Conservation (phyloP, 495 filamentous ascomycete genomes). For the Penicillium argentinense region DNA sequence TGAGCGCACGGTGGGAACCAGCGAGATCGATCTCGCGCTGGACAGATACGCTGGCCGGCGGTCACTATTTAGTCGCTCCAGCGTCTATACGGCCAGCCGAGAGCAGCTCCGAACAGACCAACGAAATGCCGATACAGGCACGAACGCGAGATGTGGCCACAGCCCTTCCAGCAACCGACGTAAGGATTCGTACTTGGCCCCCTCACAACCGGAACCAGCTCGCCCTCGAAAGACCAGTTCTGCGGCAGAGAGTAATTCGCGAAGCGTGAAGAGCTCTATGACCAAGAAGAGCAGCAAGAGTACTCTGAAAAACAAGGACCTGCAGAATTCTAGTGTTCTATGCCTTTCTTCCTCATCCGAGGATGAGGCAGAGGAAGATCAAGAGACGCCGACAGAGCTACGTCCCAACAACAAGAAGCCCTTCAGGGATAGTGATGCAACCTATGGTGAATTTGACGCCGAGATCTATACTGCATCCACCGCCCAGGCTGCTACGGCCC, state of each 20-base stretch:
- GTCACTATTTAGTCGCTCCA: slow-evolving; percentile 26
- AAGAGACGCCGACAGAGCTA: slow-evolving; percentile 15
- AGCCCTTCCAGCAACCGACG: slow-evolving; percentile 19
- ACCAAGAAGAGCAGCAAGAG: slow-evolving; percentile 46
- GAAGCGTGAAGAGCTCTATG: slow-evolving; percentile 22
- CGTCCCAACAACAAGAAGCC: slow-evolving; percentile 10
- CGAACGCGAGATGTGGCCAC: slow-evolving; percentile 17
- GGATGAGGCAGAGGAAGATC: slow-evolving; percentile 47
- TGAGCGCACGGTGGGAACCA: slow-evolving; percentile 36
- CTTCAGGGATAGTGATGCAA: slow-evolving; percentile 39
- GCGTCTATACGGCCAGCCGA: slow-evolving; percentile 23
- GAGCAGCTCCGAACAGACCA: slow-evolving; percentile 26
- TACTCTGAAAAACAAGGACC: slow-evolving; percentile 45
- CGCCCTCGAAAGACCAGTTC: slow-evolving; percentile 10
- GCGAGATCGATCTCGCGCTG: slow-evolving; percentile 40
- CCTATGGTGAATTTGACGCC: slow-evolving; percentile 39
- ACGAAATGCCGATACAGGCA: slow-evolving; percentile 17
- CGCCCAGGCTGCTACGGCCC: slow-evolving; percentile 32
- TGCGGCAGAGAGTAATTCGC: slow-evolving; percentile 18
- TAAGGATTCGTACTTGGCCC: slow-evolving; percentile 26
- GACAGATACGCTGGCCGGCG: slow-evolving; percentile 32
- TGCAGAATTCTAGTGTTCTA: slow-evolving; percentile 53
- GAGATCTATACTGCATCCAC: slow-evolving; percentile 45
- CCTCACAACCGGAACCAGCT: slow-evolving; percentile 6
- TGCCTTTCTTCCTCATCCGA: slow-evolving; percentile 60